Evolutionary conservation across 2,329 filamentous ascomycete species (phyloP).

Genomic region (Pseudohalonectria lignicola): DNA sequence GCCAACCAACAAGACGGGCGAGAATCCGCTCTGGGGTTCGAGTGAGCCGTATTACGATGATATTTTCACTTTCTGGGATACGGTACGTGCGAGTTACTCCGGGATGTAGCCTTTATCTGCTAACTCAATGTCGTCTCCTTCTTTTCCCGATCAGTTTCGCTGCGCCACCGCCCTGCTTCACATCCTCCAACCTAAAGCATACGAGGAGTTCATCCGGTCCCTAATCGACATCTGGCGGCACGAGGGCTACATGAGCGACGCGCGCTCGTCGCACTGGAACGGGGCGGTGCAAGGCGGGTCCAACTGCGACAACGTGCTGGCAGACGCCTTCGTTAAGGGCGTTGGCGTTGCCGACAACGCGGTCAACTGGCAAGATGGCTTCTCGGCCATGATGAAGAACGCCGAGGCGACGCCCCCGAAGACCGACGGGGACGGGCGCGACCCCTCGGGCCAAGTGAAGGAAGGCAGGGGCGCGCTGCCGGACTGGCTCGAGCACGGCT

Average conservation of each 20-base stretch:
- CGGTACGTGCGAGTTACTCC: too few species aligned
- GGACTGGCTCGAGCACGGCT: slow-evolving; percentile 56
- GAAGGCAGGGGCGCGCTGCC: slow-evolving; percentile 58
- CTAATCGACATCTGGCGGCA: slow-evolving; percentile 58
- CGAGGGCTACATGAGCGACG: slow-evolving; percentile 55
- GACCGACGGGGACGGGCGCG: slow-evolving; percentile 40
- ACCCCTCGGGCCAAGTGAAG: slow-evolving; percentile 49
- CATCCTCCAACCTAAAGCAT: slow-evolving; percentile 48
- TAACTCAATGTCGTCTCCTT: too few species aligned
- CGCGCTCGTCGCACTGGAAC: slow-evolving; percentile 57
- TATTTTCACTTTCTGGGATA: slow-evolving; percentile 58
- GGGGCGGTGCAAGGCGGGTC: slow-evolving; percentile 59
- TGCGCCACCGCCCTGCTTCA: slow-evolving; percentile 56
- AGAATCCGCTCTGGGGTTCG: slow-evolving; percentile 56
- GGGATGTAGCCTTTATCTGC: too few species aligned
- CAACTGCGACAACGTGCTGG: slow-evolving; percentile 63
- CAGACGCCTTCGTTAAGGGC: slow-evolving; percentile 62
- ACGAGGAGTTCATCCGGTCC: slow-evolving; percentile 56
- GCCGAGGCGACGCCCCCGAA: slow-evolving; percentile 52
- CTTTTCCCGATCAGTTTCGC: slow-evolving; percentile 48
- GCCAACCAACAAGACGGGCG: slow-evolving; percentile 59
- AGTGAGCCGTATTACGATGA: slow-evolving; percentile 61
- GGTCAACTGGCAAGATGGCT: slow-evolving; percentile 54
- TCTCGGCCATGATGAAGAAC: slow-evolving; percentile 53
- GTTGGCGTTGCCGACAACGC: slow-evolving; percentile 46